Evolutionary conservation across 345 rosid genomes (phyloP).

Genomic region (Camelina sativa): DNA sequence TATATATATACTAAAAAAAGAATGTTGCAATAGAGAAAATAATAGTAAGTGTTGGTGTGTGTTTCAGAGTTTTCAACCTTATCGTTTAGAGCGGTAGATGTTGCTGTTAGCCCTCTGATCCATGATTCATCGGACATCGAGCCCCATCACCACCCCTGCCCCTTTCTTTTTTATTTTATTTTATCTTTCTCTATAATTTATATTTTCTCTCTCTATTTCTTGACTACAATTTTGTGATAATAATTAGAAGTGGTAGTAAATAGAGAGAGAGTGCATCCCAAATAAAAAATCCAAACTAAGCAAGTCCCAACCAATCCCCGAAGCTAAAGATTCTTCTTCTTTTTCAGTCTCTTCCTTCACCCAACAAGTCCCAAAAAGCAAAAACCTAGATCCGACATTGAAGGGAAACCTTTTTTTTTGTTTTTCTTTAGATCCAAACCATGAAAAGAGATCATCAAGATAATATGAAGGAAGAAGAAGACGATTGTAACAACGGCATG

Average conservation of each 20-base stretch:
- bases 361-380: background rate
- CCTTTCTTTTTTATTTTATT: conserved; percentile 7
- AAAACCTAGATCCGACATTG: conserved; percentile 33
- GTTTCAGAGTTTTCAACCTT: conserved; percentile 35
- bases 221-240: conserved; percentile 20
- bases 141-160: conserved; percentile 59
- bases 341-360: background rate
- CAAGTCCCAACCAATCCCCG: conserved; percentile 40
- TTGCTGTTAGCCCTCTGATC: conserved; percentile 39
- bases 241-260: conserved; percentile 41
- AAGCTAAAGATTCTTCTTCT: conserved; percentile 51
- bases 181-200: background rate
- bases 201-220: background rate
- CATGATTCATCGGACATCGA: conserved; percentile 52
- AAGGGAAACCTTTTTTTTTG: background rate
- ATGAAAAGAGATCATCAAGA: conserved; percentile 63
- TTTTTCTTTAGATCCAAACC: conserved; percentile 5
- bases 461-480: conserved; percentile 53
- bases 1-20: background rate
- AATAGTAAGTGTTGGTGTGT: background rate
- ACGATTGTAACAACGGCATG: conserved; percentile 52
- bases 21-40: background rate
- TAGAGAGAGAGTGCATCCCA: conserved; percentile 1
- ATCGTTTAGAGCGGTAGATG: conserved; percentile 52
- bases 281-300: background rate